Percentiles rank a stretch among this genome's conserved stretches.
phyloP scores from a whole-genome alignment of 805 yeast species.

The Saccharomyces kudriavzevii region DNA sequence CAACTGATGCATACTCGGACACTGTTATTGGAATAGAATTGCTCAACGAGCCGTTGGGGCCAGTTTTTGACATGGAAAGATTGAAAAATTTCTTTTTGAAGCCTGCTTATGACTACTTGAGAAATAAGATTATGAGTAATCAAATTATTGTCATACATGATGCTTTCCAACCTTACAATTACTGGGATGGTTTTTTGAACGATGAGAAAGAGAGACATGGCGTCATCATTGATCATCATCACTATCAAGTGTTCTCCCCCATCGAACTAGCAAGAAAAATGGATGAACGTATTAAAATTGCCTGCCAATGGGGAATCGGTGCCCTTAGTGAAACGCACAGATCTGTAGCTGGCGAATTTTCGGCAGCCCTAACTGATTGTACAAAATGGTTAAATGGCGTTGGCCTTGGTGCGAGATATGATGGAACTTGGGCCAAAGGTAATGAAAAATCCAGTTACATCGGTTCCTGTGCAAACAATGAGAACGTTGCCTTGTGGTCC shows the following conservation, averaged over 20 bases:
- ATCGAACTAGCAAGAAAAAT: slow-evolving; percentile 49
- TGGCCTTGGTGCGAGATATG: slow-evolving; percentile 69
- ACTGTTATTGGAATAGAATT: slow-evolving; percentile 75
- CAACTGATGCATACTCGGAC: slow-evolving; percentile 48
- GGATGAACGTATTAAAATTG: slow-evolving; percentile 50
- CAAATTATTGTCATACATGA: slow-evolving; percentile 68
- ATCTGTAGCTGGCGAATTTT: slow-evolving; percentile 78
- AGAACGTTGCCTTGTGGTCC: slow-evolving; percentile 47
- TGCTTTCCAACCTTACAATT: slow-evolving; percentile 54
- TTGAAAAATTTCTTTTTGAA: slow-evolving; percentile 47
- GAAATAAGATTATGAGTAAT: slow-evolving; percentile 40
- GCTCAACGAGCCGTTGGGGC: slow-evolving; percentile 81
- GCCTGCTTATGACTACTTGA: slow-evolving; percentile 54
- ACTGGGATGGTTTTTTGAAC: slow-evolving; percentile 52
- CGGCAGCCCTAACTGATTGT: slow-evolving; percentile 87
- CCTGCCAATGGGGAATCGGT: slow-evolving; percentile 42
- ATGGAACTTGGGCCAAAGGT: slow-evolving; percentile 38
- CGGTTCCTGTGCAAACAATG: slow-evolving; percentile 54
- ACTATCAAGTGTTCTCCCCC: slow-evolving; percentile 74
- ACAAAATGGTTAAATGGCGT: slow-evolving; percentile 82
- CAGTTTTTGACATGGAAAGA: slow-evolving; percentile 46
- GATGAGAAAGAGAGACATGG: slow-evolving; percentile 36
- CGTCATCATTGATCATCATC: slow-evolving; percentile 78
- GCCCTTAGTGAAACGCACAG: slow-evolving; percentile 50
- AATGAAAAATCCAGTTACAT: slow-evolving; percentile 32